Percentiles rank a stretch among this genome's conserved stretches.
phyloP scores from a whole-genome alignment of 1,284 basidiomycete genomes.

The Ustilago cynodontis region DNA sequence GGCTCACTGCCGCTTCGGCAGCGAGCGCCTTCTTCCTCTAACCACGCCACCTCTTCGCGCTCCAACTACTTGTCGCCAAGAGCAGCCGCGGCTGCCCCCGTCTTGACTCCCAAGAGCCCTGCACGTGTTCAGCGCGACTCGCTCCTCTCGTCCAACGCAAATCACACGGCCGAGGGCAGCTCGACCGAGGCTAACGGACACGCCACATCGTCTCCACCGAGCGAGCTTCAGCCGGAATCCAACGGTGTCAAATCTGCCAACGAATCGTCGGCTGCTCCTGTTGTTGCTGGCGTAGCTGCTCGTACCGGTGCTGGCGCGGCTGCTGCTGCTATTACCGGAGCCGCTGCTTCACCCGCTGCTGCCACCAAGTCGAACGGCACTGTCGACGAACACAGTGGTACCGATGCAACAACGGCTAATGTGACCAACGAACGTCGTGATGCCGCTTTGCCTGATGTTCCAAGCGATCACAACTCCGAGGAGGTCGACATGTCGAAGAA shows the following conservation, averaged over 20 bases:
- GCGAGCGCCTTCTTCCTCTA: constrained; percentile 23
- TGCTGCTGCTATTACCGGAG: constrained; percentile 30
- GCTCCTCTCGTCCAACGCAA: constrained; percentile 16
- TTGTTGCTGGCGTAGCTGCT: constrained; percentile 9
- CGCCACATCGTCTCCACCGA: constrained; percentile 18
- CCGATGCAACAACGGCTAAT: not conserved
- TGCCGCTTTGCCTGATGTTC: constrained; percentile 20
- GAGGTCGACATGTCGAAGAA: constrained; percentile 26
- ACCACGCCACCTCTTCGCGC: constrained; percentile 17
- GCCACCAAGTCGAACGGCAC: not conserved
- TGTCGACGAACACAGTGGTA: not conserved
- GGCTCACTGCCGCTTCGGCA: constrained; percentile 17
- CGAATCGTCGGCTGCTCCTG: not conserved
- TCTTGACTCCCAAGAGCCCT: constrained; percentile 39
- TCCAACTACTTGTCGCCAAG: constrained; percentile 16
- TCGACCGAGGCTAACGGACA: constrained; percentile 34
- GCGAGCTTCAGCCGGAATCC: constrained; percentile 10
- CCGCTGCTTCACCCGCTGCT: constrained; percentile 16
- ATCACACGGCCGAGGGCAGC: constrained; percentile 19
- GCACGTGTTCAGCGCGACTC: constrained; percentile 20
- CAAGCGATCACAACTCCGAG: constrained; percentile 21
- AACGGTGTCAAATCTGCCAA: constrained; percentile 4
- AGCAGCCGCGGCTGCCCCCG: constrained; percentile 11
- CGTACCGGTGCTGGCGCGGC: constrained; percentile 21
- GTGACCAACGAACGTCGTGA: not conserved